Percentiles rank a stretch among this genome's conserved stretches.
Conservation (phyloP, 805 yeast genomes). For the Ogataea glucozyma region DNA sequence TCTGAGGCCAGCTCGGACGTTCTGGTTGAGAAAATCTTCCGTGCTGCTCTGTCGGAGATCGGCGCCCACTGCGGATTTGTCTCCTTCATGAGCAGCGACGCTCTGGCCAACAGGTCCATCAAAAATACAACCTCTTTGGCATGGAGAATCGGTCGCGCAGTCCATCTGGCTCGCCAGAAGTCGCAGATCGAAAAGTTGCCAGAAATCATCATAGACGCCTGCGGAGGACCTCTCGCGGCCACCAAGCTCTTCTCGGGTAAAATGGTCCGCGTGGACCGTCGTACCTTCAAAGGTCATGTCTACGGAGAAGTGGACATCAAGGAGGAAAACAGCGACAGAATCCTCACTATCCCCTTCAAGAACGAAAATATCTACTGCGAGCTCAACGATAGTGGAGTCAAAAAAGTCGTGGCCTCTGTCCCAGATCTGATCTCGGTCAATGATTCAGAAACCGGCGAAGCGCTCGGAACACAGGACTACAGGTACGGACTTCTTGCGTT, state of each 20-base stretch:
- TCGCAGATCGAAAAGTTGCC: constrained; percentile 38
- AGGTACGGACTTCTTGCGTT: constrained; percentile 44
- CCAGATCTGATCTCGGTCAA: constrained; percentile 46
- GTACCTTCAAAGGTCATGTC: constrained; percentile 42
- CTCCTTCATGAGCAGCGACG: constrained; percentile 18
- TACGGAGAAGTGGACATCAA: constrained; percentile 42
- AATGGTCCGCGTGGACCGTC: constrained; percentile 43
- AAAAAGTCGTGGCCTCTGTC: constrained; percentile 38
- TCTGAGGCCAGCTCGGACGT: constrained; percentile 34
- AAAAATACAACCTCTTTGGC: constrained; percentile 38
- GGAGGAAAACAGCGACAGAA: constrained; percentile 14
- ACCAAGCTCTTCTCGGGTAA: constrained; percentile 41
- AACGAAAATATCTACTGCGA: constrained; percentile 45
- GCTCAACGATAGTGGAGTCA: constrained; percentile 19
- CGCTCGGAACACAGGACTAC: constrained; percentile 48
- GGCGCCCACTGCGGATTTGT: constrained; percentile 41
- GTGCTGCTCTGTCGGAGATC: constrained; percentile 43
- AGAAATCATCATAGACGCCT: constrained; percentile 37
- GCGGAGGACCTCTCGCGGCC: constrained; percentile 35
- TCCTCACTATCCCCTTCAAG: constrained; percentile 43
- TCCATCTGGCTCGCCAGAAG: constrained; percentile 37
- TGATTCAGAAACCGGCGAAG: constrained; percentile 45
- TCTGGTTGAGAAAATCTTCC: constrained; percentile 38
- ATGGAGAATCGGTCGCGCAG: constrained; percentile 49
- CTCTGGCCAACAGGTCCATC: constrained; percentile 16